A percentile compares a stretch with the other conserved stretches of the same genome.
Evolutionary conservation across 331 rosid genomes (phyloP).

Genomic region (Pyracantha coccinea): DNA sequence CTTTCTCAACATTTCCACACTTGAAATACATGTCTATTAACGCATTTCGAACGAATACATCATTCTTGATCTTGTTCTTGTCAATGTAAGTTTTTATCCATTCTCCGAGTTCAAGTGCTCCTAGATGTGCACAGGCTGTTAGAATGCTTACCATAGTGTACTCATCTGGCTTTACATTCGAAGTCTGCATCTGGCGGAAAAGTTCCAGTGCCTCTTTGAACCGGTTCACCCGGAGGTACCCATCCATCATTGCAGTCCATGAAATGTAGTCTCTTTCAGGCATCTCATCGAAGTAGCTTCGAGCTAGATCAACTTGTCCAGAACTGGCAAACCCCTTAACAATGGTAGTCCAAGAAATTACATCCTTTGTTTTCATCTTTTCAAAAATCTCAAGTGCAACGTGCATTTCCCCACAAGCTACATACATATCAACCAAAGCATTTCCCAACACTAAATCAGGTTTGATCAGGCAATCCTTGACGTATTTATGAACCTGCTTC

Average conservation of each 20-base stretch:
- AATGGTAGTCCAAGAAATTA: conserved; percentile 80
- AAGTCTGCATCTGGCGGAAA: conserved; percentile 75
- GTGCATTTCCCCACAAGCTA: conserved; percentile 66
- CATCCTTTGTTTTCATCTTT: conserved; percentile 62
- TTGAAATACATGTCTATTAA: conserved; percentile 80
- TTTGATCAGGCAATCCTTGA: conserved; percentile 37
- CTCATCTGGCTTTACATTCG: conserved; percentile 63
- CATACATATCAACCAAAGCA: conserved; percentile 73
- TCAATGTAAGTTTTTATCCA: conserved; percentile 75
- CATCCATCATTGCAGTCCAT: conserved; percentile 93
- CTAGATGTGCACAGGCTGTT: conserved; percentile 83
- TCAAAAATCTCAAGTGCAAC: conserved; percentile 49
- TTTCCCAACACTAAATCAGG: conserved; percentile 50
- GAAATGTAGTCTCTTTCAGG: conserved; percentile 68
- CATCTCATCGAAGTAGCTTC: conserved; percentile 60
- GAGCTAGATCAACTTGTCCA: conserved; percentile 54
- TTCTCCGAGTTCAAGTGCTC: conserved; percentile 85
- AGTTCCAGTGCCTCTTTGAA: conserved; percentile 75
- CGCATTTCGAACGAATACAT: conserved; percentile 66
- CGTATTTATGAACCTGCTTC: conserved; percentile 29
- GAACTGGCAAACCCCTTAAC: conserved; percentile 52
- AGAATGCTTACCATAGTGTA: conserved; percentile 85
- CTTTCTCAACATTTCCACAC: conserved; percentile 75
- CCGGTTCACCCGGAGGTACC: conserved; percentile 51
- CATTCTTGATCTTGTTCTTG: conserved; percentile 59